These are phyloP conservation scores for Ramaria sp. DNA, from an alignment of 768 basidiomycete genomes.

Conservation along the genomic window DNA sequence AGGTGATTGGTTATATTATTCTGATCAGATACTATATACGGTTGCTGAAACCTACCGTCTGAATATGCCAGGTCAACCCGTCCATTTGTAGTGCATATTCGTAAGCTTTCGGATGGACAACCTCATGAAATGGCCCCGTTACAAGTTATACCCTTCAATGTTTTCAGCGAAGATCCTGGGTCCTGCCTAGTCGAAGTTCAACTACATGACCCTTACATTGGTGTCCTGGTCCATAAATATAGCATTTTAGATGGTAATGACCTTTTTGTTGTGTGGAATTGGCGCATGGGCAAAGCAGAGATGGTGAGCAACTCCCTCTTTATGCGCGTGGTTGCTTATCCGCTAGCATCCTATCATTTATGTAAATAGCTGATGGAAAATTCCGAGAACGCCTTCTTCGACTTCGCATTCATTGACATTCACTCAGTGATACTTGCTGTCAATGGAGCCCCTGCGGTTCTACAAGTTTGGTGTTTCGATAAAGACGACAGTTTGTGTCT, in stretches of 20 bases:
- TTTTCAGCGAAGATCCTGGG: background rate
- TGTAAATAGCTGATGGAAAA: background rate
- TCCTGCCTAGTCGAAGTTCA: conserved; percentile 2
- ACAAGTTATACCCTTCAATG: background rate
- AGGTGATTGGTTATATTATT: background rate
- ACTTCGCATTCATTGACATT: conserved; percentile 7
- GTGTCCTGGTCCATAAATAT: conserved; percentile 1
- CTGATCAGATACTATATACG: background rate
- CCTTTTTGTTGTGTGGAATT: conserved; percentile 4
- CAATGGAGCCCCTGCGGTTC: background rate
- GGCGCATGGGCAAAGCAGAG: background rate
- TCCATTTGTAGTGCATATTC: conserved; percentile 5
- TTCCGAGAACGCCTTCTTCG: background rate
- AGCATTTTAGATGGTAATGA: background rate
- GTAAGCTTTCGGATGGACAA: conserved; percentile 2
- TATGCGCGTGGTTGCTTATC: background rate
- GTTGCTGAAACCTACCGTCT: background rate
- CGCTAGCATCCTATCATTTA: background rate
- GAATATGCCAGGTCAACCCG: background rate
- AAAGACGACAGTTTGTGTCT: no score
- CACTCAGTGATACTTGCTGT: background rate
- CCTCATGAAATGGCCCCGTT: conserved; percentile 2
- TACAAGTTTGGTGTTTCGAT: background rate
- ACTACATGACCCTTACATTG: background rate
- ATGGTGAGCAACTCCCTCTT: background rate